A percentile compares a stretch with the other conserved stretches of the same genome.
Evolutionary conservation across 768 basidiomycete species (phyloP).

Genomic region (Ramaria sp.): DNA sequence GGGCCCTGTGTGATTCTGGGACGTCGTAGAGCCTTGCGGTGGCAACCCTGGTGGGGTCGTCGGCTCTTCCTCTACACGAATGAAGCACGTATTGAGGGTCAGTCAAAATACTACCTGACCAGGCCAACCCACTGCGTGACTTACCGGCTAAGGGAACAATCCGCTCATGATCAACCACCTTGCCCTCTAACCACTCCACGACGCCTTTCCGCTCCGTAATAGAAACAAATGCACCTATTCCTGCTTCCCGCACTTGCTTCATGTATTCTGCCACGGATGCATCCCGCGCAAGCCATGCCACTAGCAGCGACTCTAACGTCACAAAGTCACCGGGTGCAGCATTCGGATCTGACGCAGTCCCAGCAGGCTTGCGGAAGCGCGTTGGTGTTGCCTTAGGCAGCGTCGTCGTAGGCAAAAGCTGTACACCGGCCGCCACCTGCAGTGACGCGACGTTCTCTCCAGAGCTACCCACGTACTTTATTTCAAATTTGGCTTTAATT

Average conservation of each 20-base stretch:
- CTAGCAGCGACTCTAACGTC: conserved; percentile 68
- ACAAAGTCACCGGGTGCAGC: conserved; percentile 48
- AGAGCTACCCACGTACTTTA: conserved; percentile 36
- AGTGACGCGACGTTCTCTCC: conserved; percentile 35
- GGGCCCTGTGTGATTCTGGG: conserved; percentile 8
- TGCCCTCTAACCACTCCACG: conserved; percentile 76
- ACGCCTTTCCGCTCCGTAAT: conserved; percentile 81
- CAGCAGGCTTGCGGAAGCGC: conserved; percentile 60
- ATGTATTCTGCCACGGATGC: conserved; percentile 78
- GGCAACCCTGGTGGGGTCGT: conserved; percentile 55
- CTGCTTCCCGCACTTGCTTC: conserved; percentile 68
- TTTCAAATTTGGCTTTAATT: conserved; percentile 40
- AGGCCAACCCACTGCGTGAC: too few species aligned
- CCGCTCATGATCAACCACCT: conserved; percentile 34
- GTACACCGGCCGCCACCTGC: conserved; percentile 51
- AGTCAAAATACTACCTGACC: too few species aligned
- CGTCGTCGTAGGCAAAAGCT: conserved; percentile 37
- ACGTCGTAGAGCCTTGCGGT: conserved; percentile 17
- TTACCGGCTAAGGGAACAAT: conserved; percentile 36
- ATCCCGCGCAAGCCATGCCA: conserved; percentile 74
- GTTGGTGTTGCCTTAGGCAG: conserved; percentile 72
- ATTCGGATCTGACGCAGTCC: conserved; percentile 28
- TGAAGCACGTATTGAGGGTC: conserved; percentile 5
- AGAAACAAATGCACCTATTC: conserved; percentile 65
- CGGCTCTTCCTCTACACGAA: conserved; percentile 40